phyloP scores from a whole-genome alignment of 768 basidiomycete species.

The Boletus vermiculosoides region DNA sequence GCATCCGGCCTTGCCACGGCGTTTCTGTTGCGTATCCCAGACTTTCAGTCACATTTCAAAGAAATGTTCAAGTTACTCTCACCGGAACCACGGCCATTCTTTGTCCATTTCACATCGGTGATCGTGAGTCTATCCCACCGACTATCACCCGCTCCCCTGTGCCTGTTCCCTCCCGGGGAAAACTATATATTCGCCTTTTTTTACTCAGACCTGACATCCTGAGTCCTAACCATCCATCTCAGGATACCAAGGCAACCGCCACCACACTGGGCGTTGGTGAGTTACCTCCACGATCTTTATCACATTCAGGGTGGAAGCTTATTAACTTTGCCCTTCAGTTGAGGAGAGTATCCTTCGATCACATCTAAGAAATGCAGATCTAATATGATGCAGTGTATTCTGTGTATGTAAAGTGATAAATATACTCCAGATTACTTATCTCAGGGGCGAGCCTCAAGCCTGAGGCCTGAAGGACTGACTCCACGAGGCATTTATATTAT shows the following conservation, averaged over 20 bases:
- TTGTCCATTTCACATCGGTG: conserved; percentile 73
- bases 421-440: neutral
- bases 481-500: neutral
- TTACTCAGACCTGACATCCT: conserved; percentile 1
- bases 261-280: conserved; percentile 65
- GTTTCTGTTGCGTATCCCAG: conserved; percentile 34
- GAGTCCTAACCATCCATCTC: conserved; percentile 17
- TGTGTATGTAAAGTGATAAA: conserved; percentile 2
- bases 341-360: conserved; percentile 72
- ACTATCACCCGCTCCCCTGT: conserved; percentile 1
- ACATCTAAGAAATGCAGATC: conserved; percentile 67
- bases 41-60: conserved; percentile 79
- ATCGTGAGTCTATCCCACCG: conserved; percentile 49
- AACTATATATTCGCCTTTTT: neutral
- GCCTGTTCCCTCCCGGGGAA: conserved; percentile 3
- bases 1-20: neutral
- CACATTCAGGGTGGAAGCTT: conserved; percentile 1
- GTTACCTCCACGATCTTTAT: conserved; percentile 20
- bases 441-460: neutral
- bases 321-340: conserved; percentile 38
- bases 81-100: conserved; percentile 64
- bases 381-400: conserved; percentile 45
- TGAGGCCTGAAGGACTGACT: neutral
- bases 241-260: conserved; percentile 78
- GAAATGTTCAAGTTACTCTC: conserved; percentile 66